Evolutionary conservation across 345 rosid genomes (phyloP), one percentile per base, ranked within the genome.

Genomic region (Camelina sativa): DNA sequence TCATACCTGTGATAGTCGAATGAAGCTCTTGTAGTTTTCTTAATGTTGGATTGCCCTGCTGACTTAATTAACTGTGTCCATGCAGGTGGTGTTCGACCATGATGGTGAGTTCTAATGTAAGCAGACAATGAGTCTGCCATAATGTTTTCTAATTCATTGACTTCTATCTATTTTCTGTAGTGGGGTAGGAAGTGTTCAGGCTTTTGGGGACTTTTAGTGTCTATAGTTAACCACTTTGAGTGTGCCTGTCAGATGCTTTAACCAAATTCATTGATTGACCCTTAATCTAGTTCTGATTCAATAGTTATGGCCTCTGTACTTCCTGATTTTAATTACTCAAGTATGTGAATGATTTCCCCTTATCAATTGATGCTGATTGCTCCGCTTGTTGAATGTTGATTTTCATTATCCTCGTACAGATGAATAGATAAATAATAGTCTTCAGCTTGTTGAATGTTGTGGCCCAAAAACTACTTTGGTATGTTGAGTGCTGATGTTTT

Each of bases 71-170:
- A 10, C 2, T 67, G 66, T 77, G 78, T 55, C 41, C 51, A 53
- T 81, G 89, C 96, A 95, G 97, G 99, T 95, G 75, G 97, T 87
- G 78, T 95, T 95, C 72, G 97, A 92, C 88, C 93, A 95, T 85
- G 97, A 95, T 86, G 99, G 99, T 95, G 80, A 85, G 96, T 64
- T 40, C 44, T 66, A 8, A 17, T 56, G 1, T 55, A 44, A 62
- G 16, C 50, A 52, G 63, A 30, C 69, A 15, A 28, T 22, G 28
- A 2, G 8, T 67, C 30, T 62, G 66, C 76, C 56, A 64, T 22
- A 50, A n/a, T n/a, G n/a, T n/a, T n/a, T n/a, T n/a, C n/a, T n/a
- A n/a, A 1, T 35, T 25, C 11, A 64, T 76, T 47, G 61, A 41
- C 23, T 61, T 37, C 52, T 63, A 63, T 65, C 30, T 51, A 57